Conservation (phyloP, 106 monocot genomes). For the Dendrobium chrysotoxum region DNA sequence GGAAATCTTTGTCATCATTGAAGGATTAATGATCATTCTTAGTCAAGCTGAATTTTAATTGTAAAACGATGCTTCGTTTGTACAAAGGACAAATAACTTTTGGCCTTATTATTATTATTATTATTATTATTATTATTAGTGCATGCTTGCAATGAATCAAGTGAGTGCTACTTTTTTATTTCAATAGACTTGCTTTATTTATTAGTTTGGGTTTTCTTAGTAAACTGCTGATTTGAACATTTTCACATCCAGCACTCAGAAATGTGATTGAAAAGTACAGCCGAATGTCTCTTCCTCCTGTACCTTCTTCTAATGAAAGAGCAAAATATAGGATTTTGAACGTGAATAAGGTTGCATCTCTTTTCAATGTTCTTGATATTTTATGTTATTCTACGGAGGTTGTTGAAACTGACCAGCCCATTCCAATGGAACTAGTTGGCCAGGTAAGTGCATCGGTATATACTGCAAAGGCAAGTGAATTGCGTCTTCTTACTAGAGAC, state of each 20-base stretch:
- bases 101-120: too few species aligned
- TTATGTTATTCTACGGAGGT: constrained; percentile 36
- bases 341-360: constrained; percentile 44
- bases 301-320: constrained; percentile 52
- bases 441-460: constrained; percentile 42
- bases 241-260: constrained; percentile 51
- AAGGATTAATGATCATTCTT: neutral
- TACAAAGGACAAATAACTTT: neutral
- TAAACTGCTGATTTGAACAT: neutral
- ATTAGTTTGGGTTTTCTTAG: neutral
- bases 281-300: constrained; percentile 38
- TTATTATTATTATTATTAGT: neutral
- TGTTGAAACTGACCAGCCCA: constrained; percentile 43
- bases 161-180: neutral
- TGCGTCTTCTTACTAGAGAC: neutral
- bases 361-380: constrained; percentile 54
- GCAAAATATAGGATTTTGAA: constrained; percentile 46
- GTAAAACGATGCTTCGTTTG: neutral
- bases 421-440: constrained; percentile 76
- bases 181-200: neutral
- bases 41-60: neutral
- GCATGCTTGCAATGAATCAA: neutral
- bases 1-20: neutral
- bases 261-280: constrained; percentile 64
- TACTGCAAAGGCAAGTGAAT: neutral